phyloP scores from a whole-genome alignment of 2,329 filamentous ascomycete species.

The Fusarium nematophilum region DNA sequence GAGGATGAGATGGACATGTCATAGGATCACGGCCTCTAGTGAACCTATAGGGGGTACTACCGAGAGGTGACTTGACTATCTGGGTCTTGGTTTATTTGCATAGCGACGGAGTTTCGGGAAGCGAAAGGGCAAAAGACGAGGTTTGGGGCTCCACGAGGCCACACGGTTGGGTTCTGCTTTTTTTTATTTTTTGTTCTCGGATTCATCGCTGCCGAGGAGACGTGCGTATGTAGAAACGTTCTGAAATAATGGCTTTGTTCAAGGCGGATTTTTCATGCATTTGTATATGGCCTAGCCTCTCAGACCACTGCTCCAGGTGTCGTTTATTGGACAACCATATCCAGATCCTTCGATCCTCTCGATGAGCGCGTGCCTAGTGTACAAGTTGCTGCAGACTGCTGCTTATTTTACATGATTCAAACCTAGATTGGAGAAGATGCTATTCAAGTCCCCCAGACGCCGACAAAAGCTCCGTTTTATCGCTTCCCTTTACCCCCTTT shows the following conservation, averaged over 20 bases:
- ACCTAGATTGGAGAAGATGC: constrained; percentile 14
- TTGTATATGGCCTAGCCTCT: background rate
- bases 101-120: constrained; percentile 45
- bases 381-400: constrained; percentile 7
- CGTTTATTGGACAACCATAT: constrained; percentile 9
- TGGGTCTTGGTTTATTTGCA: constrained; percentile 37
- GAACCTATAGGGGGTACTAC: background rate
- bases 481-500: constrained; percentile 26
- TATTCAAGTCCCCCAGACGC: background rate
- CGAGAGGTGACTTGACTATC: background rate
- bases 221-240: too few species aligned
- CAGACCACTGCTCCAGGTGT: background rate
- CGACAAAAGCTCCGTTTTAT: constrained; percentile 13
- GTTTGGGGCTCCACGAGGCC: too few species aligned
- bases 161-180: too few species aligned
- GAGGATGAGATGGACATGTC: constrained; percentile 61
- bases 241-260: too few species aligned
- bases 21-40: constrained; percentile 31
- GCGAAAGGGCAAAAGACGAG: constrained; percentile 1
- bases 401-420: constrained; percentile 13
- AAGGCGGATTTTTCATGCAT: background rate
- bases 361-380: constrained; percentile 12
- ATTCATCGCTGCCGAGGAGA: too few species aligned
- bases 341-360: constrained; percentile 8
- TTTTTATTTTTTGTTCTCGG: too few species aligned